These are phyloP conservation scores for Linnemannia exigua DNA, from an alignment of 192 early-diverging fungal genomes.

Conservation along the genomic window DNA sequence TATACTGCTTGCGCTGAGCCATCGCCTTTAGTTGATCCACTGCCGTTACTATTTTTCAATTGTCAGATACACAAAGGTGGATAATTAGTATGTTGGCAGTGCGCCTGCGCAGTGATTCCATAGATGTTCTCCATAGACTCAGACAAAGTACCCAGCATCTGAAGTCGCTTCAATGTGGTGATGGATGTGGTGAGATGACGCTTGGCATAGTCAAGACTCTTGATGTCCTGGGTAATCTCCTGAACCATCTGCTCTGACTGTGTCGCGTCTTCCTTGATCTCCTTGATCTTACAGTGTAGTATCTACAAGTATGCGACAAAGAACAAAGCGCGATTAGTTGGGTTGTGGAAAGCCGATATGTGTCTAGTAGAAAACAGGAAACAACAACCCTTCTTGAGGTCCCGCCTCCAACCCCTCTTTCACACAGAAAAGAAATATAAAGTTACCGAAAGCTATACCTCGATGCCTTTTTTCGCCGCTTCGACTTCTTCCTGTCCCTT, in stretches of 20 bases:
- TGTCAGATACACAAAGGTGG: neutral
- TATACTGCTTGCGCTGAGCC: constrained; percentile 78
- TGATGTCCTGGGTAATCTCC: constrained; percentile 97
- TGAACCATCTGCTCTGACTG: constrained; percentile 90
- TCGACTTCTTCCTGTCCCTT: constrained; percentile 75
- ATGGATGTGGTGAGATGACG: constrained; percentile 88
- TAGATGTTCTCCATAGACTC: too few relatives aligned
- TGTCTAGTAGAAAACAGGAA: neutral
- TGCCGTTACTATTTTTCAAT: constrained; percentile 68
- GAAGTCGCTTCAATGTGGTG: constrained; percentile 84
- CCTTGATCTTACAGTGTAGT: constrained; percentile 84
- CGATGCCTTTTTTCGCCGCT: constrained; percentile 80
- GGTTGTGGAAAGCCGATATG: neutral
- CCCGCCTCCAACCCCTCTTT: neutral
- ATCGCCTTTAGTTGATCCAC: constrained; percentile 80
- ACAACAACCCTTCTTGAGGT: neutral
- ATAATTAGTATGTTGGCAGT: neutral
- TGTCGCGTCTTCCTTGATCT: constrained; percentile 88
- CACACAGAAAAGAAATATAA: neutral
- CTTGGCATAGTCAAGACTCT: constrained; percentile 94
- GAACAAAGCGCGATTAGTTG: neutral
- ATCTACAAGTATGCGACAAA: constrained; percentile 64
- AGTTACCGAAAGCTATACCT: constrained; percentile 61
- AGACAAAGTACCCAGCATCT: constrained; percentile 81
- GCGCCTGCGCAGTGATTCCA: neutral